Percentiles rank a stretch among this genome's conserved stretches.
Conservation (phyloP, 2,329 filamentous ascomycete species). For the Ceratocystis smalleyi region DNA sequence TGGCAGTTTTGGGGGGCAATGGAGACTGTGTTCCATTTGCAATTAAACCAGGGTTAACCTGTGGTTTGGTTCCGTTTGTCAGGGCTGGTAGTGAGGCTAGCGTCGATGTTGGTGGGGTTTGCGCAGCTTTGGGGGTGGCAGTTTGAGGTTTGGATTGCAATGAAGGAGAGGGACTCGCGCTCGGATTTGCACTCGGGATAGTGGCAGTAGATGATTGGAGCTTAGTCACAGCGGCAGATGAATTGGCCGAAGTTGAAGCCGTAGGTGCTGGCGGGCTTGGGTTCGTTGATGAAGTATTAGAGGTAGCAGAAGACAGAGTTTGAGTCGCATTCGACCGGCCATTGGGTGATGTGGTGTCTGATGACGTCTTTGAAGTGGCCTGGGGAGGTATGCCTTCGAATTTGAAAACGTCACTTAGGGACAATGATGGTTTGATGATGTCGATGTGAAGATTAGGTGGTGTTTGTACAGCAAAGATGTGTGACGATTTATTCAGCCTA, state of each 20-base stretch:
- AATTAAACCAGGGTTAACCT: neutral
- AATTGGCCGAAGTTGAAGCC: neutral
- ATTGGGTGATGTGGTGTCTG: neutral
- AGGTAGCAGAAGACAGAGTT: neutral
- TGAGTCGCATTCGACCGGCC: neutral
- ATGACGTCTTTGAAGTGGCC: neutral
- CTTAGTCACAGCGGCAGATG: neutral
- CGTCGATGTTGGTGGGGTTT: neutral
- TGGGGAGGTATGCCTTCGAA: slow-evolving; percentile 7
- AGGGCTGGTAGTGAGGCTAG: neutral
- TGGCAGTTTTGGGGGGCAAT: neutral
- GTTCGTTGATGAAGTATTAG: neutral
- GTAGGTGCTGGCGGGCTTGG: neutral
- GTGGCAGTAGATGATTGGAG: neutral
- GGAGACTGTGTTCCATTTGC: neutral
- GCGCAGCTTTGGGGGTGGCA: neutral
- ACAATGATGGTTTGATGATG: slow-evolving; percentile 12
- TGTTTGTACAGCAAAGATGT: slow-evolving; percentile 14
- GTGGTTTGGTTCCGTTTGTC: neutral
- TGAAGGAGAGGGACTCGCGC: neutral
- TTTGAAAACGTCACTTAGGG: slow-evolving; percentile 11
- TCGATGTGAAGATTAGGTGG: slow-evolving; percentile 15
- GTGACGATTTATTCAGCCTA: slow-evolving; percentile 14
- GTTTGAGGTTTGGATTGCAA: neutral
- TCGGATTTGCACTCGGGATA: neutral